Base-by-base conservation (phyloP, 2,329 filamentous ascomycete species). In the Venturia aucupariae region DNA sequence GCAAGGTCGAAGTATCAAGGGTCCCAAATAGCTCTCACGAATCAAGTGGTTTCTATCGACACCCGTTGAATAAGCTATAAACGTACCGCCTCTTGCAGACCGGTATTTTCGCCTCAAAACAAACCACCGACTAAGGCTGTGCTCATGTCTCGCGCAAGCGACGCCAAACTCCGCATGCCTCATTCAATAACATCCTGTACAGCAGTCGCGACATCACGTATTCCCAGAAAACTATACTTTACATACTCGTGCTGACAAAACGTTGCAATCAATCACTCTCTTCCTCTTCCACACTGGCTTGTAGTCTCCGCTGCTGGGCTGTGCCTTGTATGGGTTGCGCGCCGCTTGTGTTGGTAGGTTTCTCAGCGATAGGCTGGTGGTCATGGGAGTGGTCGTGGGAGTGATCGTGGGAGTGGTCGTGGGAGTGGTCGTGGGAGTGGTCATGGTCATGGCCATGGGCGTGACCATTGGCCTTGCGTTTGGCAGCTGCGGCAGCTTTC, bases 351-450 rank as follows among this genome's bases (percentile, higher is more conserved):
- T 41, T 41, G 5, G 59, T 60, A 24, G 30, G 51, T 15, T 57
- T 57, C 6, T n/a, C 51, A 17, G 11, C 30, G 27, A 57, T 35
- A 4, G 51, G 13, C 42, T 46, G 35, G 27, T 62, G 60, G 22
- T 63, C 35, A 41, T 60, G 60, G 2, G 27, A 44, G 15, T 63
- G 60, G 15, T 54, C 30, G 30, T 59, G 46, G 17, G 64, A 65
- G 71, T 74, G 19, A 72, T 66, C 48, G 68, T 69, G n/a, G 68
- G 71, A 65, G 75, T 72, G 62, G 69, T 71, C 62, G 73, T 73
- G 66, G 4, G 24, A 54, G 24, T 38, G 62, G 75, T 75, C 46
- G 69, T 69, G 32, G 10, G 32, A 35, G 32, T 35, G n/a, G 68
- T 71, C 65, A 75, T 72, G 66, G 19, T n/a, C 55, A 32, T 41